Base-by-base conservation (phyloP, 192 early-diverging fungal species). In the Spizellomyces punctatus region DNA sequence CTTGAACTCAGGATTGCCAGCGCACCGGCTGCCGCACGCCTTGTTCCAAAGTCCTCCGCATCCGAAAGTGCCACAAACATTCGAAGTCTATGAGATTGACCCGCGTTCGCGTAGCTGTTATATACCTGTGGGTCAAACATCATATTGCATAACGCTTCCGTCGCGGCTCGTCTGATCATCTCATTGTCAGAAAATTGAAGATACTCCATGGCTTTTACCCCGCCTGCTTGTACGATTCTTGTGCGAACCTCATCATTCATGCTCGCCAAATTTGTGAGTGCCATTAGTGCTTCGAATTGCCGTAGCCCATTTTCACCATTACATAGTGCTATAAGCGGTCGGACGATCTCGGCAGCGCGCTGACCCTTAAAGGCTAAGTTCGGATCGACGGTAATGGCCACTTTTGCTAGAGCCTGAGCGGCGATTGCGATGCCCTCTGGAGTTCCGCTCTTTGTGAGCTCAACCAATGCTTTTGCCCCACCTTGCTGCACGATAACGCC, bases 121-220 rank as follows among this genome's bases (percentile, higher is more conserved):
- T 93, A 97, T 6, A 98, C 95, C 0, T 77, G 78, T 17, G 85
- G 86, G 64, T 89, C 85, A 76, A 91, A 92, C 52, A 96, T 91
- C 92, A 97, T 90, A 76, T 98, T 98, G 76, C 96, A 98, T 1
- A 97, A 66, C 0, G 90, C 81, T 76, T 98, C 96, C 0, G 95
- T 95, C 1, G 95, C 92, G 1, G 95, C 95, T 2, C 95, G 82
- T 21, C 89, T 87, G 9, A 98, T 84, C 78, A 98, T 67, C 5
- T 66, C 82, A 64, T 96, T 85, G 50, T 91, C 89, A n/a, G 89
- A 91, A 55, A 98, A 86, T 73, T 94, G 89, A 19, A 91, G 78
- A 42, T 84, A 84, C 76, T 97, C 92, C 68, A 96, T 85, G 10
- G 86, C 79, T 10, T 83, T 58, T 10, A 96, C 75, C 6, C 91